Evolutionary conservation across 306 rosid species (phyloP).

Genomic region (Echinosophora koreensis): DNA sequence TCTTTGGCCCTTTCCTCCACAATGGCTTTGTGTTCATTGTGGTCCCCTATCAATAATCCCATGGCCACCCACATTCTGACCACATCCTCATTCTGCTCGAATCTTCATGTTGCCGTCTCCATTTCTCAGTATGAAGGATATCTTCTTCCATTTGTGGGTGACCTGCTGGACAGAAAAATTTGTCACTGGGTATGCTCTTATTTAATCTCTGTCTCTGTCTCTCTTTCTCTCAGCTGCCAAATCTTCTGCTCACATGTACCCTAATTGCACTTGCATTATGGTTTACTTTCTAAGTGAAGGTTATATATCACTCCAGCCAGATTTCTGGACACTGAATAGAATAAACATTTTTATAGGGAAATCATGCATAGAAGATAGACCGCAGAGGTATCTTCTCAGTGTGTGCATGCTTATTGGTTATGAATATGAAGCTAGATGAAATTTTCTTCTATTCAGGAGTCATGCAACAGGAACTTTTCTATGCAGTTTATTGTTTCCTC

Average conservation of each 20-base stretch:
- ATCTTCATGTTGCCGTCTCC: conserved; percentile 75
- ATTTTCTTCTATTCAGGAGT: conserved; percentile 16
- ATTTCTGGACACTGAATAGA: conserved; percentile 22
- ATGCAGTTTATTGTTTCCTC: background rate
- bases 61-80: too few relatives aligned
- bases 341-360: conserved; percentile 1
- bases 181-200: conserved; percentile 89
- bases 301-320: conserved; percentile 16
- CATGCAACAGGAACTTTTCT: conserved; percentile 5
- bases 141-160: conserved; percentile 80
- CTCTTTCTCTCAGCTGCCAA: conserved; percentile 18
- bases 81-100: too few relatives aligned
- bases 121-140: conserved; percentile 89
- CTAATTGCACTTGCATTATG: conserved; percentile 12
- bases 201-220: conserved; percentile 8
- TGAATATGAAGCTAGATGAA: conserved; percentile 9
- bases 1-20: too few relatives aligned
- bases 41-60: too few relatives aligned
- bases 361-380: conserved; percentile 7
- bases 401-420: conserved; percentile 17
- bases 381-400: background rate
- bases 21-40: too few relatives aligned
- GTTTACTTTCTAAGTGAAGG: conserved; percentile 37
- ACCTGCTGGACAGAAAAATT: conserved; percentile 81
- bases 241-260: conserved; percentile 14